Base-by-base conservation (phyloP, 169 alveolate genomes). In the Eimeria praecox region DNA sequence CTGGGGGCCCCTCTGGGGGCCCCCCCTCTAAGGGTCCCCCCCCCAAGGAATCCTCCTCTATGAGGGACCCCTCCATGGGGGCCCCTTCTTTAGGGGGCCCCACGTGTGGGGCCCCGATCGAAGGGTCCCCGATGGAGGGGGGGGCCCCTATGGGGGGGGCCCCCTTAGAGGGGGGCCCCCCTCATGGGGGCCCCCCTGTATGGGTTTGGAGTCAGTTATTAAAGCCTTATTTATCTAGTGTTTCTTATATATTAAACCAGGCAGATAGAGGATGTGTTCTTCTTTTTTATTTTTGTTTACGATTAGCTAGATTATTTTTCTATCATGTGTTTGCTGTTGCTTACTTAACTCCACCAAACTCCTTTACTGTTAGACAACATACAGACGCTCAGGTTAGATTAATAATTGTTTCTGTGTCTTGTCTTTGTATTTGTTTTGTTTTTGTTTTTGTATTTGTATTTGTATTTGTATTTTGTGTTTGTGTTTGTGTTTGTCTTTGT, bases 361-460 rank as follows among this genome's bases (percentile, higher is more conserved):
- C 97, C 44, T 87, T 64, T 66, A 95, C 97, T 18, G 97, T 96
- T 44, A 22, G 86, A n/a, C 46, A 64, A 4, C 97, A 96, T 95
- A 73, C 94, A 35, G 97, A 96, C 90, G 97, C 94, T 40, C 97
- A 96, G 94, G 96, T 71, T 22, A 20, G 85, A 2, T 14, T n/a
- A n/a, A n/a, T n/a, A 14, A 35, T n/a, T 62, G 75, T n/a, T 16
- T 18, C 75, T 16, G 8, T n/a, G n/a, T 62, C 9, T 5, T 62
- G 30, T 49, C 56, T 49, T 12, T 49, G 5, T 49, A 49, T 49
- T 12, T 49, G 56, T 49, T 49, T 12, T 49, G 20, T 49, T 49
- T 49, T 8, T 49, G 20, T 49, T 5, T 49, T 12, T 49, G 20
- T 12, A 8, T 49, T 49, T 49, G 12, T 49, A 5, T 49, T 5